Evolutionary conservation across 768 basidiomycete species (phyloP).

Genomic region (Infundibulicybe gibba): DNA sequence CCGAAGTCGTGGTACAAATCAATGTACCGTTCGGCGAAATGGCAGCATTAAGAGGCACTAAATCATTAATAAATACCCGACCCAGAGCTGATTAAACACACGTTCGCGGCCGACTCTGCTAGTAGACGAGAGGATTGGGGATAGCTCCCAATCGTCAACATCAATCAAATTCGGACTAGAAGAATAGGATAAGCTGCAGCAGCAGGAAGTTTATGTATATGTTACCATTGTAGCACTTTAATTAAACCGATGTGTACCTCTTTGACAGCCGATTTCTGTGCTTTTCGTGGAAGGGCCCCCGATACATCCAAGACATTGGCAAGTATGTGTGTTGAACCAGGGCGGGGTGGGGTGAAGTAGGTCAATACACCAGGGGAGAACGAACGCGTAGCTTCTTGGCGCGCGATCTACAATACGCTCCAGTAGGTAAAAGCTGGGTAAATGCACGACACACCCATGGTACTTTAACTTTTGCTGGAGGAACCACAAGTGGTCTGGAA

Average conservation of each 20-base stretch:
- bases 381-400: constrained; percentile 29
- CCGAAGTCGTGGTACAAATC: constrained; percentile 49
- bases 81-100: constrained; percentile 23
- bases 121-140: constrained; percentile 39
- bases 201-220: constrained; percentile 1
- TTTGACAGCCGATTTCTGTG: constrained; percentile 19
- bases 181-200: neutral
- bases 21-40: constrained; percentile 59
- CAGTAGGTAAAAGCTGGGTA: too few relatives aligned
- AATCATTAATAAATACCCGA: constrained; percentile 5
- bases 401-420: constrained; percentile 20
- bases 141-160: constrained; percentile 46
- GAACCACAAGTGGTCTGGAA: constrained; percentile 10
- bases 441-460: too few relatives aligned
- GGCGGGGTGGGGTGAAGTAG: constrained; percentile 38
- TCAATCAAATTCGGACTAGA: constrained; percentile 51
- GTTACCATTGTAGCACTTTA: constrained; percentile 52
- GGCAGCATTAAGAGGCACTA: constrained; percentile 56
- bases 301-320: constrained; percentile 46
- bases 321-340: constrained; percentile 31
- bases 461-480: constrained; percentile 7
- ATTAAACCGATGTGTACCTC: constrained; percentile 46
- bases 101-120: constrained; percentile 45
- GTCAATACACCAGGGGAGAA: constrained; percentile 43
- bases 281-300: constrained; percentile 31